A percentile compares a stretch with the other conserved stretches of the same genome.
Conservation (phyloP, 352 stramenopile genomes). For the Phytophthora palmivora region DNA sequence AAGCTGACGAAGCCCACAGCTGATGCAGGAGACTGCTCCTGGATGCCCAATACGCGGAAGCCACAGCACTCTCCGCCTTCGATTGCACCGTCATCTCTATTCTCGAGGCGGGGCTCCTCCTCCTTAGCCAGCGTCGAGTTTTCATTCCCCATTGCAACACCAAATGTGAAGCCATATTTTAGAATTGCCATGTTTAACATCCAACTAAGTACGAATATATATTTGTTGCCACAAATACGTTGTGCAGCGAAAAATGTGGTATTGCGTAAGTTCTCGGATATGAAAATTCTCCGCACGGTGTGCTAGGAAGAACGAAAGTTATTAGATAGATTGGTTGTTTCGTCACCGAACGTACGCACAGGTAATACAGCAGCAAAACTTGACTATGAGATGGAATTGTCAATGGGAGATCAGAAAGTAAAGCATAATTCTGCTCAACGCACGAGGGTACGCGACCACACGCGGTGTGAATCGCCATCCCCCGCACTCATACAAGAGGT, state of each 20-base stretch:
- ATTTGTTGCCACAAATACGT: no score
- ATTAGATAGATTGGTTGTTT: slow-evolving; percentile 78
- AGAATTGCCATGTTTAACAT: slow-evolving; percentile 4
- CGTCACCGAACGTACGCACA: slow-evolving; percentile 63
- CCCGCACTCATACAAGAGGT: slow-evolving; percentile 91
- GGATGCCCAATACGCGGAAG: slow-evolving; percentile 97
- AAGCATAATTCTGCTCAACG: slow-evolving; percentile 88
- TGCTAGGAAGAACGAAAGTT: slow-evolving; percentile 92
- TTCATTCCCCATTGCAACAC: slow-evolving; percentile 56
- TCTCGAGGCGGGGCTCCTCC: slow-evolving; percentile 16
- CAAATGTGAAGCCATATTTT: background rate
- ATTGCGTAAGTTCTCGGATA: slow-evolving; percentile 60
- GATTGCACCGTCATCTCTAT: slow-evolving; percentile 34
- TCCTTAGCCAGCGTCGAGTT: slow-evolving; percentile 38
- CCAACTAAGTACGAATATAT: slow-evolving; percentile 25
- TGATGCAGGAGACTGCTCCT: slow-evolving; percentile 94
- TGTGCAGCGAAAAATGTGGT: no score
- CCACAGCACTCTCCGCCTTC: slow-evolving; percentile 79
- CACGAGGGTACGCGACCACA: slow-evolving; percentile 51
- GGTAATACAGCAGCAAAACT: background rate
- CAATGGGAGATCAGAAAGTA: slow-evolving; percentile 59
- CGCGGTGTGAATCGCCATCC: slow-evolving; percentile 61
- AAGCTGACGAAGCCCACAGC: slow-evolving; percentile 95
- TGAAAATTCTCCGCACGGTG: slow-evolving; percentile 58
- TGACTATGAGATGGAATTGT: background rate